phyloP scores from a whole-genome alignment of 768 basidiomycete species.

The Podaxis sp. region DNA sequence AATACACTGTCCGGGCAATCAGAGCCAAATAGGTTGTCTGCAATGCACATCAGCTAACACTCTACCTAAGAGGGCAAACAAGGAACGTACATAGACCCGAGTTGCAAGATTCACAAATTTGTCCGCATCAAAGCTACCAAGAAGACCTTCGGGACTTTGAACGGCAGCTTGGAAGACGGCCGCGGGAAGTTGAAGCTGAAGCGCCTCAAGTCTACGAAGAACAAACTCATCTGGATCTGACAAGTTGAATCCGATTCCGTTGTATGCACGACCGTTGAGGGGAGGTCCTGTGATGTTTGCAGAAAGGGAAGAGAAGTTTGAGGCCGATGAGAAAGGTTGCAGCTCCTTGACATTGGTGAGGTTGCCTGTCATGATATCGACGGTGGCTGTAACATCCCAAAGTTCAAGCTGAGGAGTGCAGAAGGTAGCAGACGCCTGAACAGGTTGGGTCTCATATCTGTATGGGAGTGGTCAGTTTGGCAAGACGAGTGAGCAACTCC shows the following conservation, averaged over 20 bases:
- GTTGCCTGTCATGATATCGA: slow-evolving; percentile 45
- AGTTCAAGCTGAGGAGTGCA: slow-evolving; percentile 47
- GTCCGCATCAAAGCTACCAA: slow-evolving; percentile 35
- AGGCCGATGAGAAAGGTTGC: slow-evolving; percentile 35
- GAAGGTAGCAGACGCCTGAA: slow-evolving; percentile 43
- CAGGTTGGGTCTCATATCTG: slow-evolving; percentile 33
- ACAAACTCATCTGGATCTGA: slow-evolving; percentile 40
- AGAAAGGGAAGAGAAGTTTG: slow-evolving; percentile 39
- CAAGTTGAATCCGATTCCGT: slow-evolving; percentile 52
- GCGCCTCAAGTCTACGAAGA: slow-evolving; percentile 39
- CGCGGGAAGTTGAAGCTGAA: slow-evolving; percentile 48
- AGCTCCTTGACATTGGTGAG: slow-evolving; percentile 42
- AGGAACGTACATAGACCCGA: slow-evolving; percentile 47
- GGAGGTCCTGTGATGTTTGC: slow-evolving; percentile 47
- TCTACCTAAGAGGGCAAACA: background rate
- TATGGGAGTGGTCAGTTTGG: background rate
- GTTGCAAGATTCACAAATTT: slow-evolving; percentile 38
- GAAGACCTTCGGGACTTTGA: slow-evolving; percentile 36
- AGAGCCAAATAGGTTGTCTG: slow-evolving; percentile 50
- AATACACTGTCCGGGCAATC: slow-evolving; percentile 52
- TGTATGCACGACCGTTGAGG: slow-evolving; percentile 48
- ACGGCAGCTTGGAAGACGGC: slow-evolving; percentile 49
- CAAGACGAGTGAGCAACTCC: background rate
- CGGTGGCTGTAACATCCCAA: slow-evolving; percentile 42
- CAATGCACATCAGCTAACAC: background rate